phyloP scores from a whole-genome alignment of 805 yeast genomes.

The Candida sphagnicola region DNA sequence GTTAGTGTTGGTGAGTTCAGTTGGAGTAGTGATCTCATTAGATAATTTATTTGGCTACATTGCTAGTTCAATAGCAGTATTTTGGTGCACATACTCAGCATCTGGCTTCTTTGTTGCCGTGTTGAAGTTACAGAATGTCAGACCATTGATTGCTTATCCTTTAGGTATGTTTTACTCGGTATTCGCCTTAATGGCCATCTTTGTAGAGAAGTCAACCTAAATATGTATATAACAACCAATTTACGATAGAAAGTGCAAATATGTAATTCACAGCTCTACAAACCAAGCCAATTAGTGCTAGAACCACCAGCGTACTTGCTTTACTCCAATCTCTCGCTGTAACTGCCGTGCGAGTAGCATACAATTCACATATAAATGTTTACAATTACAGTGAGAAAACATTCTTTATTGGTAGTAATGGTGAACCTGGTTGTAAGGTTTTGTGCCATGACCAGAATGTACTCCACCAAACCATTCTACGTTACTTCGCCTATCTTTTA shows the following conservation, averaged over 20 bases:
- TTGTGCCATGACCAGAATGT: neutral
- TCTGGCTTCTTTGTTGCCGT: slow-evolving; percentile 90
- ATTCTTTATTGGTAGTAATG: no score
- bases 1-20: slow-evolving; percentile 68
- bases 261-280: no score
- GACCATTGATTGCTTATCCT: slow-evolving; percentile 92
- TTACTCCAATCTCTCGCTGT: no score
- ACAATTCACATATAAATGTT: no score
- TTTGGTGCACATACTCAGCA: slow-evolving; percentile 92
- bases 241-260: neutral
- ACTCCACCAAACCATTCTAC: slow-evolving; percentile 33
- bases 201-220: slow-evolving; percentile 42
- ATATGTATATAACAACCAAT: neutral
- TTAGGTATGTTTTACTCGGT: slow-evolving; percentile 85
- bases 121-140: slow-evolving; percentile 75
- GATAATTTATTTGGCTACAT: slow-evolving; percentile 74
- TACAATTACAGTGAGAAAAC: no score
- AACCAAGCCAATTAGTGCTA: no score
- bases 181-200: slow-evolving; percentile 93
- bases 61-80: slow-evolving; percentile 60
- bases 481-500: slow-evolving; percentile 93
- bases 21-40: slow-evolving; percentile 63
- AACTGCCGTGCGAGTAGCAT: no score
- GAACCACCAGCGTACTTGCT: no score
- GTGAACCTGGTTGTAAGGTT: no score